Evolutionary conservation across 2,329 filamentous ascomycete species (phyloP).

Genomic region (Endoconidiophora laricicola): DNA sequence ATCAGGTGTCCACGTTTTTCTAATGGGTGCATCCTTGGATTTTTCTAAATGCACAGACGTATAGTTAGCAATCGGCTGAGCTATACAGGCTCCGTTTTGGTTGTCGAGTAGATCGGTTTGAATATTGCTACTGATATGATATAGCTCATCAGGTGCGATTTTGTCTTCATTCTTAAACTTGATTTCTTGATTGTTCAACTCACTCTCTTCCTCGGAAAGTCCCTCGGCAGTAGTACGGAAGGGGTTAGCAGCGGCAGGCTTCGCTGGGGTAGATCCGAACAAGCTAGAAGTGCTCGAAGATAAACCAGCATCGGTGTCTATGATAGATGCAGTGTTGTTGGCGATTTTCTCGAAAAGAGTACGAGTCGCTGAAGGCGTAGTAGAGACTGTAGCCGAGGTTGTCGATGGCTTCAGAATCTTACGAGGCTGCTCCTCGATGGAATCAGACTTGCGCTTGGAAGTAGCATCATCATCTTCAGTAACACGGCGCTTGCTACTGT

Average conservation of each 20-base stretch:
- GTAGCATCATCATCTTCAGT: constrained; percentile 23
- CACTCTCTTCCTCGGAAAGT: constrained; percentile 34
- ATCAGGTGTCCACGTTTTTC: constrained; percentile 33
- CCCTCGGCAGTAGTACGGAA: constrained; percentile 42
- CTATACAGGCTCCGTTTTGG: no score
- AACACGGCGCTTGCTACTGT: constrained; percentile 34
- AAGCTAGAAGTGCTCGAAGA: constrained; percentile 17
- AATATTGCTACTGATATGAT: no score
- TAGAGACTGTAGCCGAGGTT: constrained; percentile 22
- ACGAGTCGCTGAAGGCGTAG: constrained; percentile 35
- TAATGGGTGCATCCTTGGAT: constrained; percentile 20
- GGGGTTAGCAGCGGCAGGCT: constrained; percentile 31
- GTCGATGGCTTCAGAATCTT: constrained; percentile 37
- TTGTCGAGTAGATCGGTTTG: no score
- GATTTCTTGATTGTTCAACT: constrained; percentile 18
- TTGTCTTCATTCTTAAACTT: no score
- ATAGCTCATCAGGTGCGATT: no score
- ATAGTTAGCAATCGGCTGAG: constrained; percentile 28
- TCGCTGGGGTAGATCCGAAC: constrained; percentile 20
- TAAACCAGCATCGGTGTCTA: constrained; percentile 15
- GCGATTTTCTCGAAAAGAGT: constrained; percentile 41
- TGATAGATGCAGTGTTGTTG: constrained; percentile 12
- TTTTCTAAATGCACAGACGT: constrained; percentile 16
- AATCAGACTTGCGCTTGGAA: constrained; percentile 21
- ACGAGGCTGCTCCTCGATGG: constrained; percentile 30